Conservation (phyloP, 73 alveolate genomes). For the Paramecium caudatum region DNA sequence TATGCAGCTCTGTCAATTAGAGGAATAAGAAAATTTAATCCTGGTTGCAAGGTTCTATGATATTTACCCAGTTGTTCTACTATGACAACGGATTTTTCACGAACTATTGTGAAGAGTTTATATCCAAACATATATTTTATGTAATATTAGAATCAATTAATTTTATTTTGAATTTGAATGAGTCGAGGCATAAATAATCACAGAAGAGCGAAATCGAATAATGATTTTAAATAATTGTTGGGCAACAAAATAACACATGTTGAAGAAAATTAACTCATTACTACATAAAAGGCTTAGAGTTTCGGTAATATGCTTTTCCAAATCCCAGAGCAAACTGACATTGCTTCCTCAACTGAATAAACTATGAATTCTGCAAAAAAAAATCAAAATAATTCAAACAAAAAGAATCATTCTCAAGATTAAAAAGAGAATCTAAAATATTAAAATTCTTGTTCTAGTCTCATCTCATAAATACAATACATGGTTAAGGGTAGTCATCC, state of each 20-base stretch:
- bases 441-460: background rate
- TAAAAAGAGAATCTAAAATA: conserved; percentile 30
- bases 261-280: background rate
- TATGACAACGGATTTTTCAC: conserved; percentile 88
- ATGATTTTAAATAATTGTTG: conserved; percentile 5
- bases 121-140: conserved; percentile 51
- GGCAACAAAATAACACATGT: background rate
- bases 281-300: background rate
- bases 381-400: background rate
- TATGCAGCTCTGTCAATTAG: conserved; percentile 89
- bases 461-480: conserved; percentile 24
- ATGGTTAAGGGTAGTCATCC: conserved; percentile 37
- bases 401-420: background rate
- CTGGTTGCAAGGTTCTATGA: conserved; percentile 87
- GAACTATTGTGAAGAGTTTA: conserved; percentile 86
- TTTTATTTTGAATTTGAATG: conserved; percentile 52
- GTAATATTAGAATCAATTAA: background rate
- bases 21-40: conserved; percentile 89
- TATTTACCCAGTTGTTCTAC: conserved; percentile 95
- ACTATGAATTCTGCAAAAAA: background rate
- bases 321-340: background rate
- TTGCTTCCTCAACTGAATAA: conserved; percentile 7
- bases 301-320: conserved; percentile 10
- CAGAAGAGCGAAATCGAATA: conserved; percentile 38
- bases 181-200: background rate